Evolutionary conservation across 2,329 filamentous ascomycete species (phyloP).

Genomic region (Falciphora oryzae): DNA sequence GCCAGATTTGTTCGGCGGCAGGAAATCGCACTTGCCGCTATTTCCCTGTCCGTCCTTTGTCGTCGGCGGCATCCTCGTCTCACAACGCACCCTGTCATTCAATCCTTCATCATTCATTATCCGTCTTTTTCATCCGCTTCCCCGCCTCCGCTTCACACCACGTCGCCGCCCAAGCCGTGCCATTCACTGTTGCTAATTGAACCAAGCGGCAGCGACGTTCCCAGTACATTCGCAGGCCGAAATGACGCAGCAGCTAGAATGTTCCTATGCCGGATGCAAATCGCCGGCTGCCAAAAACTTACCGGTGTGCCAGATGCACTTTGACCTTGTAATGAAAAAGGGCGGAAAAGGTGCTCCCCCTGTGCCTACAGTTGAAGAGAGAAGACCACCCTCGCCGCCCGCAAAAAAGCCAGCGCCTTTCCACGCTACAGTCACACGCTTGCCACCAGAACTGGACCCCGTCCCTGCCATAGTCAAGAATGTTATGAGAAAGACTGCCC

Average conservation of each 20-base stretch:
- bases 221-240: neutral
- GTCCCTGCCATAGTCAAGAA: neutral
- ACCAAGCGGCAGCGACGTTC: neutral
- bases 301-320: neutral
- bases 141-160: neutral
- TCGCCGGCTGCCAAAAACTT: neutral
- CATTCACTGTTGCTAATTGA: neutral
- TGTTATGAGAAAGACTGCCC: conserved; percentile 5
- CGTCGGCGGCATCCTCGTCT: neutral
- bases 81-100: neutral
- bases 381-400: neutral
- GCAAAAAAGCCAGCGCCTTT: neutral
- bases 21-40: no score
- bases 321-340: neutral
- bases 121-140: neutral
- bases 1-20: no score
- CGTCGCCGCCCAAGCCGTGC: no score
- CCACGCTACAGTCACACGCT: neutral
- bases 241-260: neutral
- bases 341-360: neutral
- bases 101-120: neutral
- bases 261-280: neutral
- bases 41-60: no score
- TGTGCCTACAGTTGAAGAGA: neutral
- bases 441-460: neutral